Percentiles rank a stretch among this genome's conserved stretches.
Evolutionary conservation across 208 protist genomes (phyloP).

Genomic region (Leishmania aethiopica): DNA sequence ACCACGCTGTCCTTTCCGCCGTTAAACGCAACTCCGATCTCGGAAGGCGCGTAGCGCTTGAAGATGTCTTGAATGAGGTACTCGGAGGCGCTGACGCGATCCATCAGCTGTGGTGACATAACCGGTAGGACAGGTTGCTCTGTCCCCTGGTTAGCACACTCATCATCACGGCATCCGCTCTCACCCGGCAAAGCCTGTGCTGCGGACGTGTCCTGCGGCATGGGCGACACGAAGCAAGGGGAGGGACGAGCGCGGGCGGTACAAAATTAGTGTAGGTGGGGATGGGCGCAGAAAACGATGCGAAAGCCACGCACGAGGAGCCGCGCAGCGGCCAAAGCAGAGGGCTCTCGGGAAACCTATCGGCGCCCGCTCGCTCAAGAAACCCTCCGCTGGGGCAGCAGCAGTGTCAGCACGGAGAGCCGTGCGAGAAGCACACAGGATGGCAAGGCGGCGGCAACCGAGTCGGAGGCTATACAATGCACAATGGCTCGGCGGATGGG

Average conservation of each 20-base stretch:
- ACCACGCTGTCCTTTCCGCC: conserved; percentile 92
- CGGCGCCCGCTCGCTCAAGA: neutral
- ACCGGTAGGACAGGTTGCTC: neutral
- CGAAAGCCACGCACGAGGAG: neutral
- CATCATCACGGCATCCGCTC: neutral
- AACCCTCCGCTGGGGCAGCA: neutral
- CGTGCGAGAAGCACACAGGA: neutral
- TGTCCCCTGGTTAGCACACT: neutral
- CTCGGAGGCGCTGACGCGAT: conserved; percentile 11
- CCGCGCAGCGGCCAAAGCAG: neutral
- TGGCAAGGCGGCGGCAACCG: neutral
- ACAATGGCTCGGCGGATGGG: neutral
- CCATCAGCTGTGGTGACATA: conserved; percentile 13
- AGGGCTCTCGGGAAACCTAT: neutral
- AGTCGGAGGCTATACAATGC: neutral
- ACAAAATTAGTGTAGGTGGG: neutral
- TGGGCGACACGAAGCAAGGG: neutral
- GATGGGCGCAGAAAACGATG: neutral
- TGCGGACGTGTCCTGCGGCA: neutral
- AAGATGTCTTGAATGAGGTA: conserved; percentile 52
- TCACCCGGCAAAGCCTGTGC: neutral
- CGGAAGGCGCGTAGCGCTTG: conserved; percentile 31
- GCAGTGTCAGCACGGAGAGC: neutral
- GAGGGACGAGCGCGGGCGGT: neutral
- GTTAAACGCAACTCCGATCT: conserved; percentile 90